Evolutionary conservation across 306 rosid genomes (phyloP), one percentile per base, ranked within the genome.

Genomic region (Fragaria iinumae): DNA sequence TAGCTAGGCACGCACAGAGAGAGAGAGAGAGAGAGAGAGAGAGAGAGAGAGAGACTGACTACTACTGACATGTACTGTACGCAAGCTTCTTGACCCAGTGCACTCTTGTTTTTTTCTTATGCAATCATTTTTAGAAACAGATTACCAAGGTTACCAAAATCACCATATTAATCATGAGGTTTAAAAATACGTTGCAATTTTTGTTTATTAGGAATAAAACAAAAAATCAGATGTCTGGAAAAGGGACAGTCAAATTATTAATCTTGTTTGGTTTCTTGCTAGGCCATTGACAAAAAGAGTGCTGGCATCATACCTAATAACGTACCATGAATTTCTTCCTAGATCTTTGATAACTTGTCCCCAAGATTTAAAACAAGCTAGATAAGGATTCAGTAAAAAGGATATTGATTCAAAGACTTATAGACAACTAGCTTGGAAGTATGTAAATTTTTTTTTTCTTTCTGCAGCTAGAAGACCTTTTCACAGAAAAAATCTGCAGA

Each of bases 31-130:
- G 62, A n/a, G 62, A 0, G 64, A 57, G 32, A 57, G 32, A n/a
- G 84, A 29, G 79, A 82, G 85, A 83, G 67, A 79, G 47, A 55
- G 21, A 65, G 20, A 18, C 62, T 32, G 47, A 50, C 45, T 52
- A 21, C 62, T 56, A 14, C 36, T 32, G 45, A 43, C 2, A 43
- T 8, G 21, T 21, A 59, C 76, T 72, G 65, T 21, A 23, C 20
- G 10, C 64, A 21, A 21, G 32, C 66, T 60, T 60, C 67, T 66
- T 79, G 92, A 90, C 84, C 12, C 10, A 72, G 85, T 75, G 36
- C 67, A 60, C 39, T 34, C 47, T 77, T 38, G 8, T 55, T 12
- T 63, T 14, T 2, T 63, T 39, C 11, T 43, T 32, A 16, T 12
- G 43, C 68, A 29, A 27, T 29, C 43, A 63, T 7, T 34, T 13